Conservation (phyloP, 768 basidiomycete genomes). For the Mycena sanguinolenta region DNA sequence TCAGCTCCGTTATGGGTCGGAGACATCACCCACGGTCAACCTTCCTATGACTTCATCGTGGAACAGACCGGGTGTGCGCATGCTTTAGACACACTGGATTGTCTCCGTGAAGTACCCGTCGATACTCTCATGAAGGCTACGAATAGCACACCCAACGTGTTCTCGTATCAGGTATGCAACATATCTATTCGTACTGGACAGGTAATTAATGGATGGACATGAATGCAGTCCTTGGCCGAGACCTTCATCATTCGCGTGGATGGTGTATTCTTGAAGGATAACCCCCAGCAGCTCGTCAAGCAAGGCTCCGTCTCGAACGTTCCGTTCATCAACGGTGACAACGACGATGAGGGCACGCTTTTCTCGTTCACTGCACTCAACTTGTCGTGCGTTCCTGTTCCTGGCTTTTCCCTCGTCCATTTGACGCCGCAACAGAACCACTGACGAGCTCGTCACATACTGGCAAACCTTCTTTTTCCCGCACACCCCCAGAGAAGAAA, state of each 20-base stretch:
- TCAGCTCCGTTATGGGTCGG: constrained; percentile 50
- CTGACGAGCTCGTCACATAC: constrained; percentile 4
- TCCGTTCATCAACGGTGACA: constrained; percentile 49
- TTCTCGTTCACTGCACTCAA: constrained; percentile 43
- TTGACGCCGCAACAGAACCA: background rate
- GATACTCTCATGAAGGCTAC: constrained; percentile 45
- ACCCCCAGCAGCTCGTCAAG: constrained; percentile 41
- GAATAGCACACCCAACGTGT: constrained; percentile 44
- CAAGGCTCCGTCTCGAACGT: constrained; percentile 47
- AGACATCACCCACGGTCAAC: constrained; percentile 48
- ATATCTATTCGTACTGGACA: background rate
- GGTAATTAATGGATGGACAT: background rate
- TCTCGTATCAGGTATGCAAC: constrained; percentile 41
- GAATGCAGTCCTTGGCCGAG: constrained; percentile 14
- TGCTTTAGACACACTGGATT: constrained; percentile 53
- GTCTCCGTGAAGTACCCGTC: constrained; percentile 56
- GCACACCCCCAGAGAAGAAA: constrained; percentile 3
- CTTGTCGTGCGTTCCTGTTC: constrained; percentile 36
- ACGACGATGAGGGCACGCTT: constrained; percentile 55
- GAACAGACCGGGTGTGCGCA: constrained; percentile 50
- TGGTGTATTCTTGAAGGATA: constrained; percentile 43
- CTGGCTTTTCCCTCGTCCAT: background rate
- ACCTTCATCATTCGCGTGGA: constrained; percentile 38
- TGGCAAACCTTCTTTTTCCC: constrained; percentile 16
- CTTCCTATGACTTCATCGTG: constrained; percentile 58